These are phyloP conservation scores for Scedosporium apiospermum DNA, from an alignment of 2,329 filamentous ascomycete genomes.

Conservation along the genomic window DNA sequence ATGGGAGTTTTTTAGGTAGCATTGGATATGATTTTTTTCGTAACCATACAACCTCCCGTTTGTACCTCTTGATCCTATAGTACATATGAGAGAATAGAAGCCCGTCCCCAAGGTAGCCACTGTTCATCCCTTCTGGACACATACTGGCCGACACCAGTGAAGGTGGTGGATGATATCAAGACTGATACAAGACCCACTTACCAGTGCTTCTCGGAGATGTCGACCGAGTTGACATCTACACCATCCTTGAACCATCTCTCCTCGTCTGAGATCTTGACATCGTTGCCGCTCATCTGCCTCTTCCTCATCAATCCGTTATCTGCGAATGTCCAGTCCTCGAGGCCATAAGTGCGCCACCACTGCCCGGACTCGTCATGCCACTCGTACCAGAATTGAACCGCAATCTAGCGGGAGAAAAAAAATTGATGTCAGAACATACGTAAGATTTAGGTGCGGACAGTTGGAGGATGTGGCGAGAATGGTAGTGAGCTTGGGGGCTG, in stretches of 20 bases:
- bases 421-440: background rate
- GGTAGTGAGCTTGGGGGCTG: too few relatives aligned
- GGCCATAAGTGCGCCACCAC: conserved; percentile 82
- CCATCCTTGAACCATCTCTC: conserved; percentile 63
- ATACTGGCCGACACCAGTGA: background rate
- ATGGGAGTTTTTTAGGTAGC: background rate
- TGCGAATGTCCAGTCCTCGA: conserved; percentile 72
- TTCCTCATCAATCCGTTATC: conserved; percentile 62
- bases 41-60: too few relatives aligned
- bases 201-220: conserved; percentile 62
- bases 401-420: conserved; percentile 41
- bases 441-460: background rate
- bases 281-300: conserved; percentile 67
- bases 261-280: conserved; percentile 50
- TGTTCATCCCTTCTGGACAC: background rate
- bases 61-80: too few relatives aligned
- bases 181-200: conserved; percentile 16
- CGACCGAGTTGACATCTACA: conserved; percentile 57
- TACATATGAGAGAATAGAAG: background rate
- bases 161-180: background rate
- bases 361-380: conserved; percentile 60
- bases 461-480: too few relatives aligned
- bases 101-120: background rate
- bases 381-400: conserved; percentile 89
- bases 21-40: background rate